Evolutionary conservation across 768 basidiomycete genomes (phyloP).

Genomic region (Rubroboletus satanas): DNA sequence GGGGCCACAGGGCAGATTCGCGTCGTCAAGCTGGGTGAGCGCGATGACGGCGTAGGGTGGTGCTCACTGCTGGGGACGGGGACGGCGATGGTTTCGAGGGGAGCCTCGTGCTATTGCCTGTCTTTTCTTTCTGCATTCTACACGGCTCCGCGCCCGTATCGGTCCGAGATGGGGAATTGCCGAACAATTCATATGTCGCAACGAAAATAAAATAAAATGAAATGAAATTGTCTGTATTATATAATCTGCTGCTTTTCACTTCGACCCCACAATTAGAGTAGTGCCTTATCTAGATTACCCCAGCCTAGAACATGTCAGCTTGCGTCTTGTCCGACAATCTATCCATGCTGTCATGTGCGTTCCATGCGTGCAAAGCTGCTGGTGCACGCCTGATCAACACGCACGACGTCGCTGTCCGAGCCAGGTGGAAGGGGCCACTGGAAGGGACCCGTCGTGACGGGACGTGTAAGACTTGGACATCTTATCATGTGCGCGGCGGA

Average conservation of each 20-base stretch:
- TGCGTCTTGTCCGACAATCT: conserved; percentile 8
- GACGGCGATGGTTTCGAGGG: conserved; percentile 11
- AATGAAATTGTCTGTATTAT: background rate
- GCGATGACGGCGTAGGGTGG: background rate
- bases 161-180: conserved; percentile 24
- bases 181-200: background rate
- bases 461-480: conserved; percentile 1
- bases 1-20: background rate
- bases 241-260: conserved; percentile 1
- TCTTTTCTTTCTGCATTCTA: conserved; percentile 7
- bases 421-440: no score
- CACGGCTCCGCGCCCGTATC: conserved; percentile 24
- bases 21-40: background rate
- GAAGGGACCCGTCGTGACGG: background rate
- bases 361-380: background rate
- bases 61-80: conserved; percentile 1
- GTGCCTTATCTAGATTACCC: conserved; percentile 29
- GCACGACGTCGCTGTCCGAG: background rate
- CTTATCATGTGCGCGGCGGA: conserved; percentile 4
- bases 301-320: conserved; percentile 15
- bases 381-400: background rate
- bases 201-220: background rate
- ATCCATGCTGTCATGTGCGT: conserved; percentile 1
- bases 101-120: background rate
- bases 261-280: conserved; percentile 23